These are phyloP conservation scores for Pelagophyceae sp. DNA, from an alignment of 352 stramenopile genomes.

Conservation along the genomic window DNA sequence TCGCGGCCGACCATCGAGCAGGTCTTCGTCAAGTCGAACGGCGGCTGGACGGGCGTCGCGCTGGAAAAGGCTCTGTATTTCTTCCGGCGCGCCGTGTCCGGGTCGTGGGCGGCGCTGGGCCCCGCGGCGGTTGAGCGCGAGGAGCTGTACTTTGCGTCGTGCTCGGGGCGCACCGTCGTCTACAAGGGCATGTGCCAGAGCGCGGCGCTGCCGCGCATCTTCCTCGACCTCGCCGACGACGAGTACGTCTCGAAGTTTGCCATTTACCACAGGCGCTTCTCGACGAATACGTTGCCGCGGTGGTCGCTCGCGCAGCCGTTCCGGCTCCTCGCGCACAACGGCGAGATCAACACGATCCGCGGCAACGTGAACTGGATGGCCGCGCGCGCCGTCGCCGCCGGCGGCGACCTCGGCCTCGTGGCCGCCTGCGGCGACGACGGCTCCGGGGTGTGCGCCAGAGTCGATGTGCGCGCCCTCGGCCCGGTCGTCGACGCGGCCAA, in stretches of 20 bases:
- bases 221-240: constrained; percentile 62
- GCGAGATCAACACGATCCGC: constrained; percentile 96
- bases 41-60: background rate
- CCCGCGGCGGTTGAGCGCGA: constrained; percentile 34
- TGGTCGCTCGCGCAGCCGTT: constrained; percentile 92
- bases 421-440: background rate
- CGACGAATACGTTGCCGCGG: constrained; percentile 82
- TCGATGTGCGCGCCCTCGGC: constrained; percentile 63
- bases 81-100: constrained; percentile 50
- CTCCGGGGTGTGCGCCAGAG: constrained; percentile 43
- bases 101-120: constrained; percentile 31
- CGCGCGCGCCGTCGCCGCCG: constrained; percentile 28
- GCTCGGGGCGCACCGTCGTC: constrained; percentile 85
- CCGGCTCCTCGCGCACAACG: constrained; percentile 92
- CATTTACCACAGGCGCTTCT: constrained; percentile 92
- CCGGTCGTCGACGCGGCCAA: constrained; percentile 82
- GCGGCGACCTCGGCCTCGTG: constrained; percentile 25
- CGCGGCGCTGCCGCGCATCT: constrained; percentile 59
- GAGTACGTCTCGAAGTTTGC: constrained; percentile 83
- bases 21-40: constrained; percentile 67
- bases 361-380: constrained; percentile 95
- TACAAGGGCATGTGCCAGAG: constrained; percentile 92
- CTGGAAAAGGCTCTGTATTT: constrained; percentile 85
- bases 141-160: constrained; percentile 84
- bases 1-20: constrained; percentile 86